A percentile compares a stretch with the other conserved stretches of the same genome.
phyloP scores from a whole-genome alignment of 352 stramenopile species.

The Globisporangium barbulae region DNA sequence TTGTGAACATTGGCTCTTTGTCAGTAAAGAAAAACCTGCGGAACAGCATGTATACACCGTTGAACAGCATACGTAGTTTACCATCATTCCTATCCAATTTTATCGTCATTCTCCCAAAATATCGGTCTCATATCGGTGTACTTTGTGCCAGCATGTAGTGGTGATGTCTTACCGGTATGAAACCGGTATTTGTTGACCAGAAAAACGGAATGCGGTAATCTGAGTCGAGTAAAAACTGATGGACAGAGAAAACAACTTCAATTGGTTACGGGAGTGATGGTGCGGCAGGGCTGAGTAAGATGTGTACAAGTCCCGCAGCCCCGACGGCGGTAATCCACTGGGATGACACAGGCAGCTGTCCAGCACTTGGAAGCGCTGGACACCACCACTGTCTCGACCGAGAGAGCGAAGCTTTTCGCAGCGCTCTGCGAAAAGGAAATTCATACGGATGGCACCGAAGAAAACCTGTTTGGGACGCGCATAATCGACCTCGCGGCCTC shows the following conservation, averaged over 20 bases:
- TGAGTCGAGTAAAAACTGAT: slow-evolving; percentile 1
- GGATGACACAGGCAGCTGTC: no score
- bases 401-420: no score
- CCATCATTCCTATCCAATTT: neutral
- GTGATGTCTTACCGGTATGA: neutral
- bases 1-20: neutral
- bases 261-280: neutral
- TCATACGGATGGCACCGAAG: no score
- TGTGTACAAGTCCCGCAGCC: neutral
- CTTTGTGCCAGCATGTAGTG: neutral
- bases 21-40: neutral
- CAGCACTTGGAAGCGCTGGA: no score
- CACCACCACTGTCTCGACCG: no score
- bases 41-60: neutral
- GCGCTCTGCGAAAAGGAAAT: no score
- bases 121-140: neutral
- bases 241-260: neutral
- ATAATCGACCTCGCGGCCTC: no score
- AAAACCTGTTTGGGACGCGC: no score
- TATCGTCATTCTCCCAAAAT: neutral
- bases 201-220: neutral
- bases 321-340: no score
- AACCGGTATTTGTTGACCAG: no score
- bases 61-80: neutral
- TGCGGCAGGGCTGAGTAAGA: neutral